Base-by-base conservation (phyloP, 371 early-diverging fungal genomes). In the Mortierella sp. region DNA sequence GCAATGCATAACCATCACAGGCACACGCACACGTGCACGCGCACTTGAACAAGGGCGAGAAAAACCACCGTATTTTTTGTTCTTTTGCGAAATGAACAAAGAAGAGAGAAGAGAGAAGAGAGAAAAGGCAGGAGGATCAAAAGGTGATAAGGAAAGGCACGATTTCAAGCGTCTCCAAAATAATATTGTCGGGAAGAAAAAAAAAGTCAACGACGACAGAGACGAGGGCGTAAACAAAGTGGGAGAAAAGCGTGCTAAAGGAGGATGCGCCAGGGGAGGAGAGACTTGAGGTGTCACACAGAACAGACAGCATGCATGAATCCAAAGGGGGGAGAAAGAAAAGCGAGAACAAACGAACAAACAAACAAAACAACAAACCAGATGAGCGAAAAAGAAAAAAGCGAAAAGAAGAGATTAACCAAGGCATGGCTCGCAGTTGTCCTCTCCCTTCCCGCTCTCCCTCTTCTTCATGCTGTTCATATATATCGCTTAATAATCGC, bases 301-400 rank as follows among this genome's bases (percentile, higher is more conserved):
- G 48, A 70, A 41, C 65, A 70, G 54, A 44, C 29, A 74, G 58
- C 75, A 56, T 71, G 80, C 71, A 71, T 63, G 75, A 75, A 75
- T 71, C 29, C 72, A 65, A 56, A 70, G 65, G 54, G 65, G 27
- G 38, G 38, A 18, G 29, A 32, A 5, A 4, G 27, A 12, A 60
- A 16, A 60, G n/a, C 12, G 14, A 32, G 58, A 27, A 56, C 56
- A 24, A 56, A 54, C 18, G 4, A 24, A 16, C 18, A 16, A 58
- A 29, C 1, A 27, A 27, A 27, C 58, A 27, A 56, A 10, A 46
- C 10, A 46, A 14, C 48, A 27, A 27, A 58, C 14, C 16, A 14
- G 16, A 46, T 2, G 48, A 46, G 48, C 48, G 54, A 54, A 24
- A 54, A 54, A 24, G 24, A 54, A 24, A 54, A 54, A 54, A 18